A percentile compares a stretch with the other conserved stretches of the same genome.
These are phyloP conservation scores for Aspergillus sp. DNA, from an alignment of 2,329 filamentous ascomycete genomes.

Conservation along the genomic window DNA sequence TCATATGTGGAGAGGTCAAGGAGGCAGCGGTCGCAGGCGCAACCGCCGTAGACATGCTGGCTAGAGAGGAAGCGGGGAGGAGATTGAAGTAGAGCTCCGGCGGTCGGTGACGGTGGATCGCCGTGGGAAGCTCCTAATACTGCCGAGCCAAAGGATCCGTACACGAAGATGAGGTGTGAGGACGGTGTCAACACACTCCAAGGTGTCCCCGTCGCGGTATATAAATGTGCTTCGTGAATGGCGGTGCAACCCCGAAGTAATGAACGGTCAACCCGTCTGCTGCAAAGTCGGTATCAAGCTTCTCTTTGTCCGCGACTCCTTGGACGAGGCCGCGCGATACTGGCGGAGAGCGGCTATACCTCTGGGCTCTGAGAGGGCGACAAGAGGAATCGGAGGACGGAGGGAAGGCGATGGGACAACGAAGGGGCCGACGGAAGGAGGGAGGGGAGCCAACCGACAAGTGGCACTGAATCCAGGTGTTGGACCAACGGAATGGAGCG, in stretches of 20 bases:
- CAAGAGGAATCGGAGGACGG: background rate
- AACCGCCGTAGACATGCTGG: conserved; percentile 48
- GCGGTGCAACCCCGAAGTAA: conserved; percentile 7
- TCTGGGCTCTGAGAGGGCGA: conserved; percentile 1
- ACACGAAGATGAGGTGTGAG: too few relatives aligned
- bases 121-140: too few relatives aligned
- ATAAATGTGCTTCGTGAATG: conserved; percentile 6
- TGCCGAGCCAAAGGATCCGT: too few relatives aligned
- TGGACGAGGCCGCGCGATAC: conserved; percentile 8
- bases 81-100: background rate
- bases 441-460: conserved; percentile 9
- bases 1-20: conserved; percentile 43
- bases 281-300: conserved; percentile 10
- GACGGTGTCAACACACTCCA: too few relatives aligned
- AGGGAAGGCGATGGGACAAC: background rate
- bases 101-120: background rate
- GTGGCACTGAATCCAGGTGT: conserved; percentile 8
- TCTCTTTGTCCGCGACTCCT: conserved; percentile 7
- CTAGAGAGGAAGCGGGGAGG: background rate
- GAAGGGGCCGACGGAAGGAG: conserved; percentile 6
- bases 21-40: conserved; percentile 44
- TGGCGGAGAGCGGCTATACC: conserved; percentile 16
- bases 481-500: conserved; percentile 12
- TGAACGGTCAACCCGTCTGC: conserved; percentile 7
- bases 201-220: conserved; percentile 6